Evolutionary conservation across 2,329 filamentous ascomycete genomes (phyloP), one percentile per base, ranked within the genome.

Genomic region (Colletotrichum tropicicola): DNA sequence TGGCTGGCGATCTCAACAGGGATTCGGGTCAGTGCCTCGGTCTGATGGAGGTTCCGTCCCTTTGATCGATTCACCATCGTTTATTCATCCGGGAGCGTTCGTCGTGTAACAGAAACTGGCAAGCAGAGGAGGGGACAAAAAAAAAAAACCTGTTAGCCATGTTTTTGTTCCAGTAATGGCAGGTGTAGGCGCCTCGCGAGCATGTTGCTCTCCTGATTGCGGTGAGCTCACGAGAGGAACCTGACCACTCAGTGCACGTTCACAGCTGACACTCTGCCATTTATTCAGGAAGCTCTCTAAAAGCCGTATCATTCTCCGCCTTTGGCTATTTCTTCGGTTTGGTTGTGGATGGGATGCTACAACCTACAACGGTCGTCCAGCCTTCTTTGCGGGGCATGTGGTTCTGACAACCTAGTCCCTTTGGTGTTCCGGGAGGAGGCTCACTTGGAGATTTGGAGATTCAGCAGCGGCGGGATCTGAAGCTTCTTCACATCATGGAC

Each of bases 1-100:
- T 68, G 63, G 66, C 59, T 67, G 66, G 55, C 66, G 64, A 68
- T 67, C 66, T 48, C 45, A 48, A 28, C 66, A 68, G 64, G 64
- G 66, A 45, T 67, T 47, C 53, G 35, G 23, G 35, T 62, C 52
- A 41, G 56, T 48, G 17, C 52, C 56, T 65, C 61, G 61, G 61
- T 61, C 65, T 67, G 43, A 57, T 54, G 55, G 60, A 67, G 45
- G 53, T 52, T 6, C 47, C 39, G 53, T 52, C 45, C 54, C 30
- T 59, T 19, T 59, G 61, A 55, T 49, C 57, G 58, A 65, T 61
- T 65, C 56, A 61, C 49, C 56, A 55, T 60, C 32, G 35, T 60
- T 60, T 51, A 60, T 54, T 55, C 59, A 63, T 49, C 48, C 35
- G 59, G 15, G 45, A 39, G 21, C 15, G 21, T 52, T 28, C 23